Evolutionary conservation across 495 filamentous ascomycete genomes (phyloP).

Genomic region (Podospora tetraspora): DNA sequence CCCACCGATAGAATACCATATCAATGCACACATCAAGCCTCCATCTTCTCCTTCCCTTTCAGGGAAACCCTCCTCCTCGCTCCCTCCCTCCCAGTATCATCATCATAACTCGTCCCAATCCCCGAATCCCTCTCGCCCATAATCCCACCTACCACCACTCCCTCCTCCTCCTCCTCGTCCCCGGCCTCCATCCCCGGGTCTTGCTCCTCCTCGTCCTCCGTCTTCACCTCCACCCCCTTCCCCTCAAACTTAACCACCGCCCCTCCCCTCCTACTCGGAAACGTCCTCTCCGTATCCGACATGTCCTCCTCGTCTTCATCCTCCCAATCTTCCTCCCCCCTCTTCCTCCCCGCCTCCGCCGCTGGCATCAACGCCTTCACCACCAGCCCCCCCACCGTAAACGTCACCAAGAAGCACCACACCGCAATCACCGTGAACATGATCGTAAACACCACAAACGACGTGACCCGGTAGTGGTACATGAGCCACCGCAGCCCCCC

Average conservation of each 20-base stretch:
- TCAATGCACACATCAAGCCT: not conserved
- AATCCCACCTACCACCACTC: slow-evolving; percentile 20
- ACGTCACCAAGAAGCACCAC: slow-evolving; percentile 48
- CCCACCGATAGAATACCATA: not conserved
- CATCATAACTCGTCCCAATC: slow-evolving; percentile 44
- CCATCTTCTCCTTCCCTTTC: not conserved
- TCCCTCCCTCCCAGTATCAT: slow-evolving; percentile 23
- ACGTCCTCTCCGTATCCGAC: slow-evolving; percentile 42
- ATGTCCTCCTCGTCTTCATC: slow-evolving; percentile 18
- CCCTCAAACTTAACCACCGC: slow-evolving; percentile 40
- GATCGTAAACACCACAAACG: slow-evolving; percentile 59
- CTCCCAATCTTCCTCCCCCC: slow-evolving; percentile 22
- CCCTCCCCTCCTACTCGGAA: slow-evolving; percentile 52
- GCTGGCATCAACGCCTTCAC: not conserved
- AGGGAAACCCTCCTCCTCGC: slow-evolving; percentile 19
- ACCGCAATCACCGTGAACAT: slow-evolving; percentile 74
- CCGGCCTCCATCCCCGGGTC: slow-evolving; percentile 27
- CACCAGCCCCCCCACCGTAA: not conserved
- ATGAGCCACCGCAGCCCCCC: slow-evolving; percentile 77
- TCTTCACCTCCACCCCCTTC: slow-evolving; percentile 23
- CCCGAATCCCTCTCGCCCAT: slow-evolving; percentile 38
- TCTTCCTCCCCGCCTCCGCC: not conserved
- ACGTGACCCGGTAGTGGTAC: slow-evolving; percentile 68
- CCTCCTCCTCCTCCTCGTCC: slow-evolving; percentile 39
- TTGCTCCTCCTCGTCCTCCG: slow-evolving; percentile 20